Evolutionary conservation across 495 filamentous ascomycete genomes (phyloP).

Genomic region (Clavariopsis aquatica): DNA sequence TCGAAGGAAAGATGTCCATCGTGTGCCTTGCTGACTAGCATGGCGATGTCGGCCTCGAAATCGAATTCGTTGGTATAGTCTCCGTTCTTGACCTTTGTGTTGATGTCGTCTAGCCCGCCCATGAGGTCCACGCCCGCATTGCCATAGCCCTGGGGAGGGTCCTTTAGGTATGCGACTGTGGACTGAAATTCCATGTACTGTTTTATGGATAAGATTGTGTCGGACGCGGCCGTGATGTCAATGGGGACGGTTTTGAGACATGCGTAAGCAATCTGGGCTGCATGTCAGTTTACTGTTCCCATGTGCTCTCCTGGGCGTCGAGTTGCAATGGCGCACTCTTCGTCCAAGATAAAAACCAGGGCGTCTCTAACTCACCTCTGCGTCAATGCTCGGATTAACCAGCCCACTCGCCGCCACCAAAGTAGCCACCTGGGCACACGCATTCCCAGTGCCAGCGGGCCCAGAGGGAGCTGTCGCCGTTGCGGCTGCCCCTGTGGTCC

Average conservation of each 20-base stretch:
- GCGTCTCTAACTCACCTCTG: slow-evolving; percentile 28
- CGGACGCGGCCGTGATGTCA: slow-evolving; percentile 27
- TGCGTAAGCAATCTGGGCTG: slow-evolving; percentile 28
- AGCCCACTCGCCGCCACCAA: slow-evolving; percentile 1
- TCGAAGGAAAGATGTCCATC: slow-evolving; percentile 37
- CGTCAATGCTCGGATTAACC: slow-evolving; percentile 27
- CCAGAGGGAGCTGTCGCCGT: slow-evolving; percentile 12
- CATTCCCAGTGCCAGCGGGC: slow-evolving; percentile 26
- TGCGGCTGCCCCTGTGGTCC: not conserved
- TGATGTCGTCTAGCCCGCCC: slow-evolving; percentile 33
- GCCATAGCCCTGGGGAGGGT: slow-evolving; percentile 36
- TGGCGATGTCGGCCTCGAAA: slow-evolving; percentile 40
- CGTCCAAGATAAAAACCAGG: not conserved
- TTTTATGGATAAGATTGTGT: slow-evolving; percentile 20
- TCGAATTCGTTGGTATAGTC: slow-evolving; percentile 39
- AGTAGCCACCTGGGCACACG: slow-evolving; percentile 23
- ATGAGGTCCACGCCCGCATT: slow-evolving; percentile 37
- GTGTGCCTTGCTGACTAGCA: slow-evolving; percentile 31
- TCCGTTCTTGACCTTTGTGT: slow-evolving; percentile 30
- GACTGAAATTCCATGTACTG: slow-evolving; percentile 30
- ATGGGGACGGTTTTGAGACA: slow-evolving; percentile 41
- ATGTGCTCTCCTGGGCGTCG: not conserved
- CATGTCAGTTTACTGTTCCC: not conserved
- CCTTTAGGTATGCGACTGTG: slow-evolving; percentile 39
- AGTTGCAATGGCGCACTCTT: too few species aligned